Percentiles rank a stretch among this genome's conserved stretches.
Evolutionary conservation across 768 basidiomycete species (phyloP).

Genomic region (Boletus insuetus): DNA sequence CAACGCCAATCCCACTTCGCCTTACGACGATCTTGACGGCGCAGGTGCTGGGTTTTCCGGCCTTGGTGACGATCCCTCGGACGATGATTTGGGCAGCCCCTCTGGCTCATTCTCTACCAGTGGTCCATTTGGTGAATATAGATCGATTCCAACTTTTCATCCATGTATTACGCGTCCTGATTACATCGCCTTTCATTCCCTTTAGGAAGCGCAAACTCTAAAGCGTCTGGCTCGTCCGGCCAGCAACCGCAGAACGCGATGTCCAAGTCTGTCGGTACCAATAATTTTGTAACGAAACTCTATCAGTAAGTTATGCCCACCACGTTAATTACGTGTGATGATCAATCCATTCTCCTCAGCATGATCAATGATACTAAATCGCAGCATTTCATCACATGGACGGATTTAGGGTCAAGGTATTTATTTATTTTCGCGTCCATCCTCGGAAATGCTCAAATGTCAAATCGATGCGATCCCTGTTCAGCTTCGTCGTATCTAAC

Average conservation of each 20-base stretch:
- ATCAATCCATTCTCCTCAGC: conserved; percentile 35
- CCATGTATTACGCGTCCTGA: background rate
- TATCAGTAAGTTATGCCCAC: conserved; percentile 61
- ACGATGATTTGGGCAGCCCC: conserved; percentile 23
- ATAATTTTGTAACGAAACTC: conserved; percentile 87
- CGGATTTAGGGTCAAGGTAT: conserved; percentile 70
- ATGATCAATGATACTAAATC: conserved; percentile 87
- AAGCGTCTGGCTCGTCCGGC: conserved; percentile 15
- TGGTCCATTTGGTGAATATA: conserved; percentile 7
- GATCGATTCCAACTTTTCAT: background rate
- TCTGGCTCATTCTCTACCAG: conserved; percentile 14
- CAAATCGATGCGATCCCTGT: background rate
- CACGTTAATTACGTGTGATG: background rate
- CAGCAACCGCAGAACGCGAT: conserved; percentile 49
- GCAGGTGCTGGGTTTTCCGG: conserved; percentile 27
- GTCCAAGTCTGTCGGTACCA: conserved; percentile 63
- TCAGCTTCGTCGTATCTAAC: conserved; percentile 78
- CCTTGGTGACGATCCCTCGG: conserved; percentile 25
- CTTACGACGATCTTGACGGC: conserved; percentile 63
- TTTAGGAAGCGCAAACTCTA: conserved; percentile 11
- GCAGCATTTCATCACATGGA: conserved; percentile 79
- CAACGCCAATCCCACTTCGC: conserved; percentile 21
- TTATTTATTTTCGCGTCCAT: background rate
- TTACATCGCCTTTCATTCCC: background rate
- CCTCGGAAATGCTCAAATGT: background rate